phyloP scores from a whole-genome alignment of 2,329 filamentous ascomycete species.

The Talaromyces sp. region DNA sequence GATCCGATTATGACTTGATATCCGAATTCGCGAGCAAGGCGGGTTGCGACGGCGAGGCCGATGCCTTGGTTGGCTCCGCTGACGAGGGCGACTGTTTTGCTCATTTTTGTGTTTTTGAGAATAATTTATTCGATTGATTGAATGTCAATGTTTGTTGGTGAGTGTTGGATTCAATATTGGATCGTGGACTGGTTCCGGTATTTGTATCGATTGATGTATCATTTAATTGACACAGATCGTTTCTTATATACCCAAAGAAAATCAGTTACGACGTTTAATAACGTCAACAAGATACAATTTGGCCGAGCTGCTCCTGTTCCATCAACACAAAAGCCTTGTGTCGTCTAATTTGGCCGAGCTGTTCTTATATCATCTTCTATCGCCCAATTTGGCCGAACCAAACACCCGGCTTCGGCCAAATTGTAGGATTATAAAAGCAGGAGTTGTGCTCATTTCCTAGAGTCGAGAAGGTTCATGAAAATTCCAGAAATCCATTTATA shows the following conservation, averaged over 20 bases:
- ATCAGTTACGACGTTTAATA: not conserved
- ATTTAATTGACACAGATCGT: no score
- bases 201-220: not conserved
- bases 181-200: not conserved
- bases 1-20: constrained; percentile 11
- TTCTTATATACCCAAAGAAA: not conserved
- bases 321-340: not conserved
- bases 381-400: not conserved
- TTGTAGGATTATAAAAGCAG: not conserved
- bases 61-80: constrained; percentile 12
- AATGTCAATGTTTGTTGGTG: not conserved
- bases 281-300: not conserved
- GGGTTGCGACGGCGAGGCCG: constrained; percentile 5
- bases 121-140: not conserved
- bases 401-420: not conserved
- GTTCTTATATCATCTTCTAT: not conserved
- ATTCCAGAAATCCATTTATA: not conserved
- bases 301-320: not conserved
- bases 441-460: not conserved
- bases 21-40: constrained; percentile 6
- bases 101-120: not conserved
- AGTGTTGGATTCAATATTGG: not conserved
- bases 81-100: constrained; percentile 5
- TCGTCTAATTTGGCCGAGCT: not conserved
- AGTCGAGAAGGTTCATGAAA: not conserved